phyloP scores from a whole-genome alignment of 306 rosid species.

The Prunus fruticosa region DNA sequence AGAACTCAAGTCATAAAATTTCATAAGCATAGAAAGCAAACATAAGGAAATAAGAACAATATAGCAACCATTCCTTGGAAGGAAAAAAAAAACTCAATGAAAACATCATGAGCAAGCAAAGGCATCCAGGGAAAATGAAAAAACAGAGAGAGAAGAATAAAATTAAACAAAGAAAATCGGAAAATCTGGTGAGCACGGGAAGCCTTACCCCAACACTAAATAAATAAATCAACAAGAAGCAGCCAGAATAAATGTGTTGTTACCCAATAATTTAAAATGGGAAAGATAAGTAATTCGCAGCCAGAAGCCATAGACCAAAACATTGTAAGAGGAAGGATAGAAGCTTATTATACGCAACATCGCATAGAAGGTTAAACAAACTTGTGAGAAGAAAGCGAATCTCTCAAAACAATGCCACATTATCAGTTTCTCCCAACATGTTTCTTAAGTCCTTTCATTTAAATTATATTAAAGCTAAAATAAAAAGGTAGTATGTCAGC shows the following conservation, averaged over 20 bases:
- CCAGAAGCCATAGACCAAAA: background rate
- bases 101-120: background rate
- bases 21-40: background rate
- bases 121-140: background rate
- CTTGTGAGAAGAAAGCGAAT: no score
- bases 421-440: background rate
- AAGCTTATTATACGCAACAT: no score
- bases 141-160: background rate
- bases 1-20: conserved; percentile 17
- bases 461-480: background rate
- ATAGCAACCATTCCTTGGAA: background rate
- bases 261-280: background rate
- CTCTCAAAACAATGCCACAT: no score
- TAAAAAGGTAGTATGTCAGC: background rate
- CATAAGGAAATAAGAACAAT: background rate
- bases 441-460: background rate
- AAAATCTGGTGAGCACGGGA: background rate
- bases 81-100: background rate
- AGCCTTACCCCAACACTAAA: background rate
- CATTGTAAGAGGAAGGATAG: background rate
- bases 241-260: background rate
- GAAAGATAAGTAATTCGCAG: background rate
- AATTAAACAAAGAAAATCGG: background rate
- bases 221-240: background rate
- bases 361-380: no score